Conservation (phyloP, 75 land plant genomes). For the Cunninghamia lanceolata region DNA sequence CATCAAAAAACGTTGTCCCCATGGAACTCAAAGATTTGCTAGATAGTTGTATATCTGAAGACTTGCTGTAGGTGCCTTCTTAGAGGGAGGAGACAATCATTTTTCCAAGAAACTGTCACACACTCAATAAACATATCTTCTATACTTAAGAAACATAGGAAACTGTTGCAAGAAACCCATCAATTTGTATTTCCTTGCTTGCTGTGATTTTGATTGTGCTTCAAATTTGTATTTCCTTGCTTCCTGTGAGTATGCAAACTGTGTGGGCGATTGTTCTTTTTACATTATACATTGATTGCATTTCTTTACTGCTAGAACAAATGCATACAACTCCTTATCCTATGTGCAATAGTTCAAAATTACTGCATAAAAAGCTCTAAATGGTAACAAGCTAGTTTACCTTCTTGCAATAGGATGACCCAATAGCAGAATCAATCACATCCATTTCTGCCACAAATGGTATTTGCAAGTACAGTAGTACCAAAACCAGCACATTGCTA, state of each 20-base stretch:
- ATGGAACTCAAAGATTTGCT: too few relatives aligned
- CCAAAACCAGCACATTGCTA: background rate
- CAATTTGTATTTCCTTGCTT: too few relatives aligned
- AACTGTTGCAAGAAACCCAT: too few relatives aligned
- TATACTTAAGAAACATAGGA: too few relatives aligned
- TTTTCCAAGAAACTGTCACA: too few relatives aligned
- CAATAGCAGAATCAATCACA: slow-evolving; percentile 1
- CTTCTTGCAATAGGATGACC: background rate
- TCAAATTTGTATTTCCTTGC: too few relatives aligned
- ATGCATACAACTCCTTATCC: background rate
- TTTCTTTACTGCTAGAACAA: background rate
- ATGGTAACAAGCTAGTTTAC: background rate
- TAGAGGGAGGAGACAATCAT: too few relatives aligned
- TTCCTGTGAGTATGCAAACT: background rate
- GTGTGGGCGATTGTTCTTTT: background rate
- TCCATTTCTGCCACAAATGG: background rate
- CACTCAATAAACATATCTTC: too few relatives aligned
- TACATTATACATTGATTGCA: background rate
- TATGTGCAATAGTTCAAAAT: background rate
- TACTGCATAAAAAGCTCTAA: background rate
- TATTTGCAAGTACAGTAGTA: background rate
- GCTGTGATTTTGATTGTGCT: too few relatives aligned
- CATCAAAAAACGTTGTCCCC: too few relatives aligned
- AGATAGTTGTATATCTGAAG: too few relatives aligned
- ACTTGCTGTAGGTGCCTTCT: too few relatives aligned